Conservation (phyloP, 371 early-diverging fungal genomes). For the Fennellomyces sp. region DNA sequence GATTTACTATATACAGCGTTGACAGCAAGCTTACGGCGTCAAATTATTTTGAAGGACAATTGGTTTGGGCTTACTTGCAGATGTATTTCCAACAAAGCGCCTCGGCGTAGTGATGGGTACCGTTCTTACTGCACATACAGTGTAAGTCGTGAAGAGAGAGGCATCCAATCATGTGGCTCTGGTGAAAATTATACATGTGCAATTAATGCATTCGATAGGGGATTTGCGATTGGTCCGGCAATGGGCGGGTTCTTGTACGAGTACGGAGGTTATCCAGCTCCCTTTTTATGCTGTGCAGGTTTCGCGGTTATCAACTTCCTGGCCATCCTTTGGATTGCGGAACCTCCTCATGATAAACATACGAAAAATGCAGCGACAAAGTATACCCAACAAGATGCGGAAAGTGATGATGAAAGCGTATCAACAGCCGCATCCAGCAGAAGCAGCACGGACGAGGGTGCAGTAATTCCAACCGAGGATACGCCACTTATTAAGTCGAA, state of each 20-base stretch:
- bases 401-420: conserved; percentile 11
- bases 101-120: conserved; percentile 82
- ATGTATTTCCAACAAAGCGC: conserved; percentile 69
- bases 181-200: neutral
- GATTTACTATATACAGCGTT: too few relatives aligned
- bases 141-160: conserved; percentile 21
- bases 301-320: conserved; percentile 73
- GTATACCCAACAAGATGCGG: neutral
- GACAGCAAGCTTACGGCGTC: neutral
- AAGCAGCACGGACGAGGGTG: neutral
- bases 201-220: conserved; percentile 28
- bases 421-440: conserved; percentile 7
- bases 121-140: conserved; percentile 69
- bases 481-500: conserved; percentile 7
- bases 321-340: conserved; percentile 64
- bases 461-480: conserved; percentile 6
- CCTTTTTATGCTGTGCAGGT: conserved; percentile 74
- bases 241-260: conserved; percentile 77
- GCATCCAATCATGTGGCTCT: too few relatives aligned
- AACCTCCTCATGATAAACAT: conserved; percentile 37
- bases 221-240: conserved; percentile 75
- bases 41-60: conserved; percentile 55
- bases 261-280: conserved; percentile 67
- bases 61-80: conserved; percentile 79
- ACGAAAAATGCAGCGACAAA: conserved; percentile 18